A percentile compares a stretch with the other conserved stretches of the same genome.
These are phyloP conservation scores for Zostera marina DNA, from an alignment of 116 monocot genomes.

Conservation along the genomic window DNA sequence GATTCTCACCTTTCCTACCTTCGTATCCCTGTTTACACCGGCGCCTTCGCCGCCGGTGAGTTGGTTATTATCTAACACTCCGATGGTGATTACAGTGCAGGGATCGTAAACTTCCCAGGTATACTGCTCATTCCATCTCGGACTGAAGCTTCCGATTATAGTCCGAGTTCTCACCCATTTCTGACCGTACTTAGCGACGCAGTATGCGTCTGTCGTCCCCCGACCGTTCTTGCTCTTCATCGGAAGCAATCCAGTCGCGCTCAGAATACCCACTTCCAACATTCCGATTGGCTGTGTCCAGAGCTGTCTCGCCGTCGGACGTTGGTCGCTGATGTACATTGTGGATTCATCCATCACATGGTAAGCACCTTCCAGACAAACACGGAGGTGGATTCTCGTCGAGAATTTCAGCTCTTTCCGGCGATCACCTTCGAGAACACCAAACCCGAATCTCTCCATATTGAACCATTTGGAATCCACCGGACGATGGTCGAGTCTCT, in stretches of 20 bases:
- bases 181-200: slow-evolving; percentile 87
- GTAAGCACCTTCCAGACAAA: slow-evolving; percentile 82
- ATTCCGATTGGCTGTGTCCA: slow-evolving; percentile 66
- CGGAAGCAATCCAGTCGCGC: slow-evolving; percentile 31
- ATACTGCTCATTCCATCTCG: slow-evolving; percentile 86
- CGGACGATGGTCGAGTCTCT: slow-evolving; percentile 50
- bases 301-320: slow-evolving; percentile 66
- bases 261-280: slow-evolving; percentile 65
- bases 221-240: slow-evolving; percentile 39
- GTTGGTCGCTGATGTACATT: slow-evolving; percentile 58
- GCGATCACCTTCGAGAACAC: slow-evolving; percentile 26
- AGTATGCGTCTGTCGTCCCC: slow-evolving; percentile 61
- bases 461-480: slow-evolving; percentile 66
- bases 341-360: slow-evolving; percentile 85
- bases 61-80: slow-evolving; percentile 68
- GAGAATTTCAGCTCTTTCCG: slow-evolving; percentile 57
- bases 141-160: slow-evolving; percentile 33
- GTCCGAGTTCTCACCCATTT: slow-evolving; percentile 87
- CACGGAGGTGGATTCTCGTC: slow-evolving; percentile 50
- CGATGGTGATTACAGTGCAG: slow-evolving; percentile 61
- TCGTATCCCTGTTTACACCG: slow-evolving; percentile 15
- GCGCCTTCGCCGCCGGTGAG: slow-evolving; percentile 5
- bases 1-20: slow-evolving; percentile 67
- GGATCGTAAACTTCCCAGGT: slow-evolving; percentile 86
- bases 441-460: slow-evolving; percentile 57